Evolutionary conservation across 2,329 filamentous ascomycete genomes (phyloP).

Genomic region (Penicillium crustosum): DNA sequence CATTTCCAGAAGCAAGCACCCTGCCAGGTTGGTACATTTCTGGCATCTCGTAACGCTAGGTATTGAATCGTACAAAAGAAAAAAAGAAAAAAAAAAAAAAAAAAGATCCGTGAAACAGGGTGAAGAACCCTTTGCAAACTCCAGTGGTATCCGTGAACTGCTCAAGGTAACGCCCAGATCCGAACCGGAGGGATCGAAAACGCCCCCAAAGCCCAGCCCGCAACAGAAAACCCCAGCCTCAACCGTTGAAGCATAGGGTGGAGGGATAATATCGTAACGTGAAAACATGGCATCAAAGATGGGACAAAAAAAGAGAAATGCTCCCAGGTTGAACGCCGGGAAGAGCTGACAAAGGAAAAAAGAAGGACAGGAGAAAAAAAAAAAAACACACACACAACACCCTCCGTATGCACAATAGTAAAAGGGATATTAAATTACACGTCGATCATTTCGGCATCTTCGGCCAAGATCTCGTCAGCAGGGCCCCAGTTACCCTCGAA

Average conservation of each 20-base stretch:
- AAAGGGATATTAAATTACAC: slow-evolving; percentile 41
- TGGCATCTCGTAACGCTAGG: slow-evolving; percentile 22
- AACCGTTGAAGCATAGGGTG: slow-evolving; percentile 12
- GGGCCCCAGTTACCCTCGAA: slow-evolving; percentile 97
- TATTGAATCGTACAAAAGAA: slow-evolving; percentile 22
- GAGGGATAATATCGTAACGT: slow-evolving; percentile 17
- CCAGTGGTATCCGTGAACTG: slow-evolving; percentile 17
- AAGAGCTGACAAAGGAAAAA: slow-evolving; percentile 25
- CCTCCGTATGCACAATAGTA: slow-evolving; percentile 36
- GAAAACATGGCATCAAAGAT: slow-evolving; percentile 23
- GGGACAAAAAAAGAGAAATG: slow-evolving; percentile 18
- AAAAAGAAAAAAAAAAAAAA: slow-evolving; percentile 17
- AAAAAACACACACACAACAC: slow-evolving; percentile 24
- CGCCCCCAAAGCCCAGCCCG: slow-evolving; percentile 9
- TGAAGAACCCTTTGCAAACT: slow-evolving; percentile 22
- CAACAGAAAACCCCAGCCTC: slow-evolving; percentile 10
- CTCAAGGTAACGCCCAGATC: slow-evolving; percentile 6
- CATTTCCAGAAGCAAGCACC: slow-evolving; percentile 5
- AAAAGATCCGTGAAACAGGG: slow-evolving; percentile 20
- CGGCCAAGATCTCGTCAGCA: slow-evolving; percentile 60
- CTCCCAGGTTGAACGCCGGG: slow-evolving; percentile 20
- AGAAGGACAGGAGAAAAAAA: slow-evolving; percentile 5
- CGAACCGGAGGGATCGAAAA: slow-evolving; percentile 3
- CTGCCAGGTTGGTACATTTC: slow-evolving; percentile 22
- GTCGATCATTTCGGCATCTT: slow-evolving; percentile 65